phyloP scores from a whole-genome alignment of 176 grass and related monocot genomes.

The Eragrostis nindensis region DNA sequence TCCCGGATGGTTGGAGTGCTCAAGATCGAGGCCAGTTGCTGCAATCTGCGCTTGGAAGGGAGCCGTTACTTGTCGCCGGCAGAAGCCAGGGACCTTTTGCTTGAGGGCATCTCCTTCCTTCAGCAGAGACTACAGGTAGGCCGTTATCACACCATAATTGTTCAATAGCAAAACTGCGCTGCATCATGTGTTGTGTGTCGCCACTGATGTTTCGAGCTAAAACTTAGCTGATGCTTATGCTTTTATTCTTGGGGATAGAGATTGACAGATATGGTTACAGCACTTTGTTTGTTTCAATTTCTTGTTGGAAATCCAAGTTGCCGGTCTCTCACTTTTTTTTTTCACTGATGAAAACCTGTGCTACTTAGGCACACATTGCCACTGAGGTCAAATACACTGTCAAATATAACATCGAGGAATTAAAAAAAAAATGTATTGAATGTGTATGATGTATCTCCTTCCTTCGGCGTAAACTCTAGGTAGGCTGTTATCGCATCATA shows the following conservation, averaged over 20 bases:
- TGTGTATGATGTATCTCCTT: too few species aligned
- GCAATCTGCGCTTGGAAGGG: background rate
- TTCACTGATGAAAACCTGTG: background rate
- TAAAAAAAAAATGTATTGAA: too few species aligned
- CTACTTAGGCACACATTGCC: background rate
- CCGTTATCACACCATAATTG: background rate
- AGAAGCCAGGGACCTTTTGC: background rate
- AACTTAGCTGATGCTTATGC: background rate
- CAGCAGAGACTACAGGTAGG: constrained; percentile 24
- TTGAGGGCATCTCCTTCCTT: constrained; percentile 25
- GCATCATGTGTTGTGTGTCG: background rate
- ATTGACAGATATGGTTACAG: background rate
- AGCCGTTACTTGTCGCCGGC: background rate
- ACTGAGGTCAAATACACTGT: background rate
- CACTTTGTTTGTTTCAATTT: background rate
- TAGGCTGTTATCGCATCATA: too few species aligned
- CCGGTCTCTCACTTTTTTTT: background rate
- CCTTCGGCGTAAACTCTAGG: too few species aligned
- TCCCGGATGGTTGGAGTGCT: background rate
- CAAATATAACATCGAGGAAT: background rate
- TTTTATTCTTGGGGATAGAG: background rate
- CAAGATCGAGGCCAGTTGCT: background rate
- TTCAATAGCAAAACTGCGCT: background rate
- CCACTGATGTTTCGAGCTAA: background rate
- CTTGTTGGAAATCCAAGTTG: background rate